A percentile compares a stretch with the other conserved stretches of the same genome.
Conservation (phyloP, 2,329 filamentous ascomycete species). For the Alternaria panax region DNA sequence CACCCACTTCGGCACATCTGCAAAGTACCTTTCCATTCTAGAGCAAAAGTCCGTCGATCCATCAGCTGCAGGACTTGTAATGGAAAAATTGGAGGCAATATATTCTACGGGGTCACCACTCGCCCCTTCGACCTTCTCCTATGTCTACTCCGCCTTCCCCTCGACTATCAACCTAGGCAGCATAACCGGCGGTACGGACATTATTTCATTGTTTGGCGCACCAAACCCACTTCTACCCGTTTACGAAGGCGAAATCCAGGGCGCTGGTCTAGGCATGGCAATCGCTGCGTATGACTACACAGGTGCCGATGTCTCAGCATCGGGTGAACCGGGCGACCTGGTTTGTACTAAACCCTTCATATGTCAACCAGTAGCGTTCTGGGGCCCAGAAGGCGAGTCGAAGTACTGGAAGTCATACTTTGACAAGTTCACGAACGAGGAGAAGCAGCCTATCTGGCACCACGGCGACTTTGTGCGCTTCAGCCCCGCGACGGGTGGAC, state of each 20-base stretch:
- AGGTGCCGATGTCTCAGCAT: constrained; percentile 64
- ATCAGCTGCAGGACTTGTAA: constrained; percentile 57
- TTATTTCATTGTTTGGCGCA: constrained; percentile 91
- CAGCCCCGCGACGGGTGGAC: constrained; percentile 74
- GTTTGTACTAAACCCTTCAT: constrained; percentile 89
- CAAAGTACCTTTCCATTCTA: constrained; percentile 89
- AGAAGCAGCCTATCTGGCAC: constrained; percentile 73
- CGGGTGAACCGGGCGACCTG: constrained; percentile 81
- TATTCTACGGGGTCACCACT: constrained; percentile 94
- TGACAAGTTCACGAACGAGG: constrained; percentile 70
- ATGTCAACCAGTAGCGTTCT: constrained; percentile 90
- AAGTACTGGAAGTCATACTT: constrained; percentile 90
- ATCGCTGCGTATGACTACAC: constrained; percentile 60
- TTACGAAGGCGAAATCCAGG: constrained; percentile 60
- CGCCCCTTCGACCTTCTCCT: constrained; percentile 90
- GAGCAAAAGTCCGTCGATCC: constrained; percentile 71
- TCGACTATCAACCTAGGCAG: constrained; percentile 82
- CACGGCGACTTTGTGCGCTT: constrained; percentile 89
- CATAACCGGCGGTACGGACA: constrained; percentile 96
- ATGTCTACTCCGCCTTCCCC: constrained; percentile 86
- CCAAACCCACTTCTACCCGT: constrained; percentile 67
- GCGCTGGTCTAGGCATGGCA: constrained; percentile 59
- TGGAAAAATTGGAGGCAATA: constrained; percentile 74
- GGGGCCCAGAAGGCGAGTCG: constrained; percentile 72
- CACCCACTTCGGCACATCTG: constrained; percentile 93